phyloP scores from a whole-genome alignment of 2,329 filamentous ascomycete genomes.

The Venturia carpophila region DNA sequence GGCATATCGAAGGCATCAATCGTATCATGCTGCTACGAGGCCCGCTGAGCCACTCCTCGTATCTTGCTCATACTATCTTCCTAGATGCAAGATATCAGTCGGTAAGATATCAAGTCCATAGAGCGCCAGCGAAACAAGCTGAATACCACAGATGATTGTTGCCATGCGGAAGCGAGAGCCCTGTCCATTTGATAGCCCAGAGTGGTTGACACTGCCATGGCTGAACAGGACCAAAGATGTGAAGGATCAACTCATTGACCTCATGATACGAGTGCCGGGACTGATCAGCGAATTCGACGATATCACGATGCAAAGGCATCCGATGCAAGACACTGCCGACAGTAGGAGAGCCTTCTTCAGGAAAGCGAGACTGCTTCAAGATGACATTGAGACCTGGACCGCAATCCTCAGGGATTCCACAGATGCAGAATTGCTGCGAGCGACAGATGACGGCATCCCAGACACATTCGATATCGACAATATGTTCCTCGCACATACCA shows the following conservation, averaged over 20 bases:
- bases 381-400: not conserved
- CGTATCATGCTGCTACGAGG: constrained; percentile 12
- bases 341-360: not conserved
- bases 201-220: constrained; percentile 8
- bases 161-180: constrained; percentile 6
- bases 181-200: constrained; percentile 1
- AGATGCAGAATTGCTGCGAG: not conserved
- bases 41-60: not conserved
- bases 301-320: not conserved
- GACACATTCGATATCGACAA: constrained; percentile 4
- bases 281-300: constrained; percentile 5
- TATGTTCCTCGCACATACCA: constrained; percentile 10
- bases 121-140: not conserved
- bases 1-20: constrained; percentile 12
- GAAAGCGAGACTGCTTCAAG: not conserved
- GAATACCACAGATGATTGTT: not conserved
- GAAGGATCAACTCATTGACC: constrained; percentile 9
- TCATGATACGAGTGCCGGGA: constrained; percentile 7
- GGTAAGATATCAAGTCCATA: not conserved
- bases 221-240: not conserved
- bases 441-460: constrained; percentile 14
- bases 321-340: not conserved
- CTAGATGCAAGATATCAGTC: constrained; percentile 16
- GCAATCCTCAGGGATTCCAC: not conserved
- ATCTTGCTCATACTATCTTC: constrained; percentile 14